Base-by-base conservation (phyloP, 495 filamentous ascomycete species). In the Pyronema omphalodes region DNA sequence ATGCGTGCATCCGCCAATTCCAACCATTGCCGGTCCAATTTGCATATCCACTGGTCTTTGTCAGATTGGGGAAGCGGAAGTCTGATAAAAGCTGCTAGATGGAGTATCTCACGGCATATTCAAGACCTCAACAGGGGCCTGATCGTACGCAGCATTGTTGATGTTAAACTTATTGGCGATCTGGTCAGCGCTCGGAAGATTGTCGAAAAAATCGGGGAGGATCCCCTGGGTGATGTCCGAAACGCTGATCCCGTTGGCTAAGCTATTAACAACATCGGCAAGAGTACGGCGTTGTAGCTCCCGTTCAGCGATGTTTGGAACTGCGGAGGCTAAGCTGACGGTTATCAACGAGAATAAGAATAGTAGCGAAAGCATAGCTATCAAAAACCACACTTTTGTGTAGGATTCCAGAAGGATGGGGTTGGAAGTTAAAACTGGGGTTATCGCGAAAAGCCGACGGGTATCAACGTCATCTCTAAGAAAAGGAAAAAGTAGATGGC, bases 21-120 rank as follows among this genome's bases (percentile, higher is more conserved):
- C 84, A 88, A 39, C 80, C 81, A 44, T 75, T 68, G 15, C 75
- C 70, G n/a, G 83, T 86, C 75, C 79, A 88, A 57, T 88, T 88
- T 37, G 74, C 84, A 64, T 88, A 88, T n/a, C 74, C 74, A n/a
- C 74, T 78, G 51, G 23, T 29, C 23, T 29, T 29, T 12, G 39
- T 19, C 46, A 39, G 43, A 18, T 8, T 18, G 35, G 6, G 6
- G 7, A 9, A 12, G 9, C 19, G 51, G 54, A 59, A 37, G 55
- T 44, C 8, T 45, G 18, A 3, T 33, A 55, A 18, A 15, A 33
- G 15, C 9, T 44, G 18, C 53, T 35, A 18, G 45, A 14, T 3
- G 12, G 9, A 49, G 12, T 35, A 43, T 65, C 70, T 62, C 60
- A 76, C 68, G 81, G 80, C 8, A 88, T 67, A 58, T 86, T 86